These are phyloP conservation scores for Solanum piurae DNA, from an alignment of 257 asterid genomes.

Conservation along the genomic window DNA sequence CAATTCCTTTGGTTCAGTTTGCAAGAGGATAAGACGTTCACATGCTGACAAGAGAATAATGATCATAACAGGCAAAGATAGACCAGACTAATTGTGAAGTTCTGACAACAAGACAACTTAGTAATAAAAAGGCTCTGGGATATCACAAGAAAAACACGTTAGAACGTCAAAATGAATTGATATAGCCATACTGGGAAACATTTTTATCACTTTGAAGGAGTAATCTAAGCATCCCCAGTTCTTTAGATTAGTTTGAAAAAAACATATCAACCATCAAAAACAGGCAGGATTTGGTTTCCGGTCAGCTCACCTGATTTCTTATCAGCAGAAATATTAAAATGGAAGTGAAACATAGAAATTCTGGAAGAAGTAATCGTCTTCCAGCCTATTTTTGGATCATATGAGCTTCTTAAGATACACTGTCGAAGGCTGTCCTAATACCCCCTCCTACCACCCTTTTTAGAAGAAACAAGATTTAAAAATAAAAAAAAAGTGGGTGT, in stretches of 20 bases:
- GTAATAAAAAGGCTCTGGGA: background rate
- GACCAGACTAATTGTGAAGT: background rate
- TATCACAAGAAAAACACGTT: background rate
- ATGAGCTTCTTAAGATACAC: background rate
- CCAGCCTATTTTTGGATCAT: background rate
- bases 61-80: background rate
- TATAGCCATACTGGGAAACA: background rate
- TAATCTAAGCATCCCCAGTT: background rate
- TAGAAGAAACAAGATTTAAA: background rate
- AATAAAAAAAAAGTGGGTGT: background rate
- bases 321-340: background rate
- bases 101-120: background rate
- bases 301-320: background rate
- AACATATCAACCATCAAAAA: background rate
- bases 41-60: slow-evolving; percentile 42
- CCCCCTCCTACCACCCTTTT: background rate
- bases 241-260: background rate
- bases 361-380: background rate
- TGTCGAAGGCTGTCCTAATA: background rate
- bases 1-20: slow-evolving; percentile 48
- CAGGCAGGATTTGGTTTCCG: background rate
- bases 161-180: background rate
- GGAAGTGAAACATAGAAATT: background rate
- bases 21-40: slow-evolving; percentile 67
- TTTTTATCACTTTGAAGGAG: background rate